These are phyloP conservation scores for Agaricus bisporus DNA, from an alignment of 768 basidiomycete species.

Conservation along the genomic window DNA sequence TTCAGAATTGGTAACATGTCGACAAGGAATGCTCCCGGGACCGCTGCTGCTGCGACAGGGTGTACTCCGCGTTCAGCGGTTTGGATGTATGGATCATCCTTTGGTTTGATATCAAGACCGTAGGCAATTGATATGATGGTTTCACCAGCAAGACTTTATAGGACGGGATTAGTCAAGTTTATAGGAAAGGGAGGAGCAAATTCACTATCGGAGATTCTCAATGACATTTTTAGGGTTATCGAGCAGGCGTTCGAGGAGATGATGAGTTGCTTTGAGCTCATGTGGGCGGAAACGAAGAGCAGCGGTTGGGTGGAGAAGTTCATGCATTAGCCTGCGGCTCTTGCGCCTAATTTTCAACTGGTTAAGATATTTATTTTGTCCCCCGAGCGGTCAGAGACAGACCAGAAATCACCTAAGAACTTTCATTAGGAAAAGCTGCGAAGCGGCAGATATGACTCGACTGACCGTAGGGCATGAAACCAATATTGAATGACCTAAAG, in stretches of 20 bases:
- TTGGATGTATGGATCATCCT: slow-evolving; percentile 25
- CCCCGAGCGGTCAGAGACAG: not conserved
- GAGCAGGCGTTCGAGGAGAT: slow-evolving; percentile 22
- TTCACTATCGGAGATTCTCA: slow-evolving; percentile 1
- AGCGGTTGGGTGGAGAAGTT: slow-evolving; percentile 23
- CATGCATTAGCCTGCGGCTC: slow-evolving; percentile 24
- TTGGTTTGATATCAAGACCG: slow-evolving; percentile 25
- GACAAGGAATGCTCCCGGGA: slow-evolving; percentile 26
- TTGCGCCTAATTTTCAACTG: slow-evolving; percentile 20
- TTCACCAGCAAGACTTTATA: slow-evolving; percentile 25
- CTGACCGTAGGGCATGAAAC: slow-evolving; percentile 25
- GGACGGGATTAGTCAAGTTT: not conserved
- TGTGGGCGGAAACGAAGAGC: slow-evolving; percentile 19
- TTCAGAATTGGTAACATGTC: slow-evolving; percentile 22
- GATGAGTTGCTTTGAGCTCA: slow-evolving; percentile 20
- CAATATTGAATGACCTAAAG: slow-evolving; percentile 22
- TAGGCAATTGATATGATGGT: slow-evolving; percentile 28
- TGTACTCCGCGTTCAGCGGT: slow-evolving; percentile 19
- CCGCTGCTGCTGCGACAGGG: slow-evolving; percentile 16
- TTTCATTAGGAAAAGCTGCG: not conserved
- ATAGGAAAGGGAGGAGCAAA: not conserved
- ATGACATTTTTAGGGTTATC: slow-evolving; percentile 16
- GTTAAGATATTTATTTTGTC: not conserved
- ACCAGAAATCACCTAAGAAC: slow-evolving; percentile 16
- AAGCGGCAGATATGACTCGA: not conserved